Base-by-base conservation (phyloP, 2,329 filamentous ascomycete species). In the Paecilomyces variotii region DNA sequence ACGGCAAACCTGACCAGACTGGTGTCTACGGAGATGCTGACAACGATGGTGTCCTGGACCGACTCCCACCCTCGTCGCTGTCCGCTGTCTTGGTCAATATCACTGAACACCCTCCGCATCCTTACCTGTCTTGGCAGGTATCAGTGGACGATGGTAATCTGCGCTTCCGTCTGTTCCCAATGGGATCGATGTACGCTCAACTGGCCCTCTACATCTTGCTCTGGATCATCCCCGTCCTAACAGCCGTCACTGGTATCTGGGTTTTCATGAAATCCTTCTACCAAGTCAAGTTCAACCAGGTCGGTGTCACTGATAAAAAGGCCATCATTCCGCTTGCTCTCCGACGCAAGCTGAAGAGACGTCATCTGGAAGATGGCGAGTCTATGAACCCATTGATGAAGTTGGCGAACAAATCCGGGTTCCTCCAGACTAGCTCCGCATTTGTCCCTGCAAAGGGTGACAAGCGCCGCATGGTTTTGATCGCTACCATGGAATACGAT, bases 401-500 rank as follows among this genome's bases (percentile, higher is more conserved):
- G 5, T 60, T 75, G 26, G 67, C 67, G 27, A 72, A 69, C 53
- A 74, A 65, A 57, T 74, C 72, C 2, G 69, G 67, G 2, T 74
- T 74, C 32, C 63, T 76, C 4, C 73, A 74, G 55, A 73, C 68
- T 55, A 73, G 64, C 5, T 68, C 73, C 25, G 70, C 68, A 0
- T 71, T 74, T 55, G 68, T 67, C 30, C 63, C 63, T 49, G 62
- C 64, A n/a, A 70, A 50, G 4, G 55, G 59, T 2, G 55, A 76
- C 24, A 67, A 64, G 35, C 61, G 76, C 52, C 76, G 82, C n/a
- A 87, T 80, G 32, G 82, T 87, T 1, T 78, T 88, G 25, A 86
- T 88, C 56, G 86, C 84, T 11, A 88, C 86, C 5, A 87, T 88
- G 83, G 86, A 88, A 70, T 88, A 88, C 71, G 84, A 88, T 61